Conservation (phyloP, 176 grass and related monocot species). For the Rhipidocladum racemiflorum region DNA sequence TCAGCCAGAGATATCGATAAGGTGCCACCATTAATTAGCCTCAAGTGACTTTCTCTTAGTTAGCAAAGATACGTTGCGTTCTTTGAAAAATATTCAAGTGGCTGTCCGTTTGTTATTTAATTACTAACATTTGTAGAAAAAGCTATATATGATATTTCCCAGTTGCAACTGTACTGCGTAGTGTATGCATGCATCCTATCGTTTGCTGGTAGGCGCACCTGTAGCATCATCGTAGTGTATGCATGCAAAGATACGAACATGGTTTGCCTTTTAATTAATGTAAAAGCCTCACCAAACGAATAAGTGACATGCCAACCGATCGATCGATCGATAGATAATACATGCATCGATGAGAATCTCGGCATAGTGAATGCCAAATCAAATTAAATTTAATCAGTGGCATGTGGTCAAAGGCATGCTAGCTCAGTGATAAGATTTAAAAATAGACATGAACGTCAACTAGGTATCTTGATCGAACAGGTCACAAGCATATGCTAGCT, state of each 20-base stretch:
- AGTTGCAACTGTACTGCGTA: neutral
- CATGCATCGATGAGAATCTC: neutral
- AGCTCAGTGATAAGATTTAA: neutral
- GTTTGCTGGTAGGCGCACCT: neutral
- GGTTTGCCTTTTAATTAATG: neutral
- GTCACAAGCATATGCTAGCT: constrained; percentile 5
- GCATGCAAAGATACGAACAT: no score
- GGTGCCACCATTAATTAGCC: no score
- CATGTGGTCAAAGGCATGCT: constrained; percentile 1
- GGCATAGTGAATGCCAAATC: neutral
- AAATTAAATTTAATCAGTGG: neutral
- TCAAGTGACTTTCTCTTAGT: no score
- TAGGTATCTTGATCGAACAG: neutral
- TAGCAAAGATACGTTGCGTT: no score
- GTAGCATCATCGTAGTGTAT: neutral
- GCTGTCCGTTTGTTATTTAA: neutral
- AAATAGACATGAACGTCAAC: constrained; percentile 9
- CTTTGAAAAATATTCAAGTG: neutral
- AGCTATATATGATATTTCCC: neutral
- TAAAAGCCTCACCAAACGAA: neutral
- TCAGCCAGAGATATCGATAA: no score
- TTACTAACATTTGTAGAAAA: neutral
- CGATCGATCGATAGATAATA: neutral
- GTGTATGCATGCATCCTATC: neutral
- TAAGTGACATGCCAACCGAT: neutral